Base-by-base conservation (phyloP, 805 yeast genomes). In the Yamadazyma akitaensis region DNA sequence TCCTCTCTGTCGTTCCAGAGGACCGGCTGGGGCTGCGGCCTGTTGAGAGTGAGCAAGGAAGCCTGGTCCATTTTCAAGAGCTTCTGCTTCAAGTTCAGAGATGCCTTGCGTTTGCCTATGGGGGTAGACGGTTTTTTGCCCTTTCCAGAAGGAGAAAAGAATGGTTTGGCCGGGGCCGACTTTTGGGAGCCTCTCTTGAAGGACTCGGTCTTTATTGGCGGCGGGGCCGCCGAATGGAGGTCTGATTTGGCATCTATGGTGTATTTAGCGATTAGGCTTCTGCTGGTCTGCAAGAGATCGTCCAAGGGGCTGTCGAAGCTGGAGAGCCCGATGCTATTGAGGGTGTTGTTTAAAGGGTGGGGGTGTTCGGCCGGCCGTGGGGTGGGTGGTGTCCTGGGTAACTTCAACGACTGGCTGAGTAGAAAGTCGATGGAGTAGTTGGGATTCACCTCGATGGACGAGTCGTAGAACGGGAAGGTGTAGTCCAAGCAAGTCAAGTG, bases 61-160 rank as follows among this genome's bases (percentile, higher is more conserved):
- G 56, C 54, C 40, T 47, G 55, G 40, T 54, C 55, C 48, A 54
- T 46, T 33, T 43, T 53, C 19, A 51, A 42, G 6, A 51, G 35
- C 41, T 42, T 50, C 21, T 45, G 55, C 35, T 48, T 54, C 44
- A 44, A 40, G 19, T 47, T 46, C 37, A 47, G 40, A 8, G 48
- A 49, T 19, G 42, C 48, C 40, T 48, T 47, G 42, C 48, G 50
- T 28, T 42, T 57, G 9, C 63, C 45, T 6, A 58, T 59, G 8
- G 69, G 68, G 10, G 69, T 65, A 11, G 66, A 58, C 3, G 19
- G 10, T 42, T 51, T 45, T 49, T 56, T 48, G 43, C 46, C 54
- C 53, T 60, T 40, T 42, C 57, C 61, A 8, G 63, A 53, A 25
- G 68, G 65, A 11, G 68, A 63, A 46, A 62, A 63, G 47, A 49